These are phyloP conservation scores for Aspergillus sp. DNA, from an alignment of 2,329 filamentous ascomycete species.

Conservation along the genomic window DNA sequence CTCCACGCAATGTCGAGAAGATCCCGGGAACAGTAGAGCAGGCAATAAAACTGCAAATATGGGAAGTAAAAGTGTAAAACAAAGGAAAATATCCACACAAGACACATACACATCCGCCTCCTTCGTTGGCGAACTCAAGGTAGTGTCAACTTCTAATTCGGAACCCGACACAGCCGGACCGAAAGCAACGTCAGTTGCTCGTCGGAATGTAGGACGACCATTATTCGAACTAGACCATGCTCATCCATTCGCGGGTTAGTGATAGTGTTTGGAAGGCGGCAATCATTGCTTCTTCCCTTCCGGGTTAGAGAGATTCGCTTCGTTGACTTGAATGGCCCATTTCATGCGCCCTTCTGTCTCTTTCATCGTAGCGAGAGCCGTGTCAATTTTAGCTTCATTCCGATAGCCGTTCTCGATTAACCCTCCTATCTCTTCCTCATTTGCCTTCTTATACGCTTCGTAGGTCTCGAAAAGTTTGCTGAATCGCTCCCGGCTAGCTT, in stretches of 20 bases:
- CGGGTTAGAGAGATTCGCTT: background rate
- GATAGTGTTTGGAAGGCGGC: background rate
- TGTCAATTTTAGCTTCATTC: conserved; percentile 29
- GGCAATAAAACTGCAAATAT: conserved; percentile 1
- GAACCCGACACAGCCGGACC: background rate
- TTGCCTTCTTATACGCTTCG: conserved; percentile 35
- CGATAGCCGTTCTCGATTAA: conserved; percentile 24
- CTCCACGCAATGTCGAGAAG: conserved; percentile 11
- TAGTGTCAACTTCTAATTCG: too few species aligned
- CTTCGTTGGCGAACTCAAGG: background rate
- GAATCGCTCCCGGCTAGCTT: conserved; percentile 33
- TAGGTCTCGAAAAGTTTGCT: conserved; percentile 35
- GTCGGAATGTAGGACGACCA: background rate
- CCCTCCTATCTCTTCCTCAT: conserved; percentile 34
- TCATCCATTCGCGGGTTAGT: background rate
- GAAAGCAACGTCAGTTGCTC: background rate
- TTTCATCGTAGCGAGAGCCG: conserved; percentile 34
- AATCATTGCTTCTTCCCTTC: background rate
- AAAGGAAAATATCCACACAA: background rate
- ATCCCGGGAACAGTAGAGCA: conserved; percentile 4
- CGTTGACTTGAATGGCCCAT: conserved; percentile 42
- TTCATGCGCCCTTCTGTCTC: conserved; percentile 41
- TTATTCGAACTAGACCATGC: background rate
- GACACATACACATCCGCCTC: background rate
- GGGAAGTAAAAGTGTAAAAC: conserved; percentile 1